Evolutionary conservation across 352 stramenopile genomes (phyloP), one percentile per base, ranked within the genome.

Genomic region (Phytophthora sp.): DNA sequence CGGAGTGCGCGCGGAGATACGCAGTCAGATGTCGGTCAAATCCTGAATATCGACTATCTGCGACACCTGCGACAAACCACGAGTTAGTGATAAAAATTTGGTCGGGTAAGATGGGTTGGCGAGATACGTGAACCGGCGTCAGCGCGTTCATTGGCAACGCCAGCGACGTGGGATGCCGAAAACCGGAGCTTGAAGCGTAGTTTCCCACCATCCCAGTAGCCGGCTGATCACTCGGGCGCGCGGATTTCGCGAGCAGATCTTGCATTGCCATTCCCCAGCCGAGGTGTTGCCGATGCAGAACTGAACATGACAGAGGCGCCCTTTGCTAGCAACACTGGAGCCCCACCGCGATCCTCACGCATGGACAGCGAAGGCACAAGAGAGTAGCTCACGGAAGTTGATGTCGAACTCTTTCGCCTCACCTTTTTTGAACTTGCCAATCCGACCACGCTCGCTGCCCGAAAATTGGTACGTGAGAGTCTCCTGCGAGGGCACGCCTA

Each of bases 281-380:
- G 69, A 74, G 0, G 42, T 69, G 13, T 71, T 77, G 23, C 71
- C 61, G 29, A 66, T 71, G 2, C 31, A 55, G n/a, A 74, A 66
- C 4, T 61, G 55, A 0, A 71, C 52, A 24, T 77, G 64, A 13
- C 27, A 20, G 4, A 30, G 42, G 0, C 29, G 39, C 9, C 20
- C 16, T 5, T 11, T 20, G 23, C 1, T 2, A 7, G 8, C 13
- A 18, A 7, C 18, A 0, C 15, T 18, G 3, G 4, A 4, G 12
- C 4, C 16, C 58, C 59, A 73, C 0, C 27, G 49, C 4, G 12
- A 1, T 1, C 50, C 31, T 54, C 53, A 69, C 1, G n/a, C 18
- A 8, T 62, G 13, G 0, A 64, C 49, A 2, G 60, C 65, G 26
- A 66, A 62, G 0, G 33, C 60, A 18, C 39, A 69, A 0, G 60